A percentile compares a stretch with the other conserved stretches of the same genome.
These are phyloP conservation scores for Petunia secreta DNA, from an alignment of 257 asterid genomes.

Conservation along the genomic window DNA sequence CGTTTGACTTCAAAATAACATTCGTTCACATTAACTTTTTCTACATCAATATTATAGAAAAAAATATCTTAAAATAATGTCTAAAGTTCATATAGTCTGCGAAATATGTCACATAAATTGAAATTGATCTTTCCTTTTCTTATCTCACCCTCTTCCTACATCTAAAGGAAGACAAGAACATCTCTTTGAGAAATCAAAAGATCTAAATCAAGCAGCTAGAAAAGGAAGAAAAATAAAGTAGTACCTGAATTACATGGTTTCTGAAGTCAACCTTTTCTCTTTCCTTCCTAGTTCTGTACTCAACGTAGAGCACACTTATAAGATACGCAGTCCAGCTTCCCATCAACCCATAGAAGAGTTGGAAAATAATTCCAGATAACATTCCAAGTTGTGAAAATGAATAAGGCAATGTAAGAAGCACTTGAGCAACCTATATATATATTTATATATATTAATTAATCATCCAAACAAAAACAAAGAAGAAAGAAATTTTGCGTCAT, in stretches of 20 bases:
- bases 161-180: no score
- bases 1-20: no score
- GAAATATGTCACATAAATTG: no score
- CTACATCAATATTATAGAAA: no score
- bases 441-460: not conserved
- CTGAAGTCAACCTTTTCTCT: conserved; percentile 86
- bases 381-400: conserved; percentile 92
- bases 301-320: conserved; percentile 76
- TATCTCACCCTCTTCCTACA: no score
- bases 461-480: not conserved
- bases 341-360: conserved; percentile 77
- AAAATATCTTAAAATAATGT: no score
- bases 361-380: conserved; percentile 73
- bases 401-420: conserved; percentile 80
- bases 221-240: not conserved
- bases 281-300: conserved; percentile 86
- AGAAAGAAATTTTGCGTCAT: not conserved
- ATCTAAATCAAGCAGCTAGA: not conserved
- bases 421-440: conserved; percentile 74
- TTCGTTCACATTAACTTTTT: no score
- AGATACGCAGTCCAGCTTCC: conserved; percentile 96
- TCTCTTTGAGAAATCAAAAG: not conserved
- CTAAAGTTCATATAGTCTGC: no score
- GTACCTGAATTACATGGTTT: conserved; percentile 89
- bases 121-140: no score